Base-by-base conservation (phyloP, 2,329 filamentous ascomycete genomes). In the Akanthomyces muscarius region DNA sequence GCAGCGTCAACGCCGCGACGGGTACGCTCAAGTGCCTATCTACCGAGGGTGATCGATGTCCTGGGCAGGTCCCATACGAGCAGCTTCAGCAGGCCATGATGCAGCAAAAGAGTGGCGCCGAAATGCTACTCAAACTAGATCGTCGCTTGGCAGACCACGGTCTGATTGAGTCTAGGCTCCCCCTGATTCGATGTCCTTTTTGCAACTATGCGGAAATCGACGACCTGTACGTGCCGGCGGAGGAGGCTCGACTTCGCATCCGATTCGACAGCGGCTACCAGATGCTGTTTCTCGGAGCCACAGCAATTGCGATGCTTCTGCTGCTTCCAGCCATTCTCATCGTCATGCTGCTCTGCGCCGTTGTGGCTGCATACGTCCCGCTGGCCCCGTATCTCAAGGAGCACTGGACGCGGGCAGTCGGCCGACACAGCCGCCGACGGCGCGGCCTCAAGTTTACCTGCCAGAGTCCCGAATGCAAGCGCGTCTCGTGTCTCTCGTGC, bases 171-270 rank as follows among this genome's bases (percentile, higher is more conserved):
- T 90, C 89, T 28, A 83, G 86, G 25, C 76, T 97, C 7, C 88
- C 90, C 3, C 83, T 98, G 1, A 82, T 95, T 54, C 87, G 88
- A 45, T 98, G 95, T 70, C 92, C 93, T 0, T 97, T 96, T 72
- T 99, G 94, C 80, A 83, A 83, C 67, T 99, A 98, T 71, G 92
- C 92, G 38, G 95, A 98, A 78, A 82, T 92, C 30, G 92, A 97
- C 74, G 88, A 91, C 62, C 78, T 89, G 21, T 91, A 90, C 71
- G 79, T 88, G 25, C 87, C 86, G 13, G 76, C 76, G 52, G 75
- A 76, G 58, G 81, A 85, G 63, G 75, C 83, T 28, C 77, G 77
- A 28, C 84, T 88, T 72, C 84, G 79, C 51, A 73, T 90, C 63
- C 84, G 83, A 64, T 75, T 80, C 45, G 79, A 82, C 68, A 81